Base-by-base conservation (phyloP, 495 filamentous ascomycete species). In the Aspergillus baeticus region DNA sequence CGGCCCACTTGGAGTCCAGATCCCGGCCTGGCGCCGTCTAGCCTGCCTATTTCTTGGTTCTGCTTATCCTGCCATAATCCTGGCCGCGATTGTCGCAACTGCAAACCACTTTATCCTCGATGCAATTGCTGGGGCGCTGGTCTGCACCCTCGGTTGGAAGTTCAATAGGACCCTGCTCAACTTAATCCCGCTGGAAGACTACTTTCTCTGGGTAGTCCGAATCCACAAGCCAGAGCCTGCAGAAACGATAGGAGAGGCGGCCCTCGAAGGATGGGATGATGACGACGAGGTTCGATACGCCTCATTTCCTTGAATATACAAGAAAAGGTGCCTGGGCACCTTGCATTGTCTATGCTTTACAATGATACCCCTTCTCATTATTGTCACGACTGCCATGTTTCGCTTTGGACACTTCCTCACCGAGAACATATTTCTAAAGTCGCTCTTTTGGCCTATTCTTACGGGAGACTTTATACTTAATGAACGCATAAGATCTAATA, bases 21-120 rank as follows among this genome's bases (percentile, higher is more conserved):
- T 76, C 17, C 72, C 72, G 4, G 77, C 76, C 0, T 77, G 74
- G 74, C 68, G 66, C 18, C 70, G 78, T 2, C 57, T 84, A 17
- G 55, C 76, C 5, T 79, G 79, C 55, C 55, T 81, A 13, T 26
- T 65, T 0, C 49, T 85, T 23, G 87, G 87, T 5, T 74, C 87
- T 53, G 60, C 80, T 4, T 90, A 91, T 63, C 87, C 87, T 1
- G 67, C 77, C 20, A 71, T 78, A 26, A 89, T 91, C 54, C 65
- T 91, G 15, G 73, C 80, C 4, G 85, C 85, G 15, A 90, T 90
- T 54, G 73, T 90, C 15, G 83, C 87, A 11, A 90, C 86, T 0
- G 87, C 87, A 33, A 90, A 90, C 62, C 88, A 90, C 63, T 86
- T 86, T 60, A 79, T 88, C 49, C 74, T 91, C 15, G 88, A 90